Evolutionary conservation across 345 rosid species (phyloP).

Genomic region (Laguncularia racemosa): DNA sequence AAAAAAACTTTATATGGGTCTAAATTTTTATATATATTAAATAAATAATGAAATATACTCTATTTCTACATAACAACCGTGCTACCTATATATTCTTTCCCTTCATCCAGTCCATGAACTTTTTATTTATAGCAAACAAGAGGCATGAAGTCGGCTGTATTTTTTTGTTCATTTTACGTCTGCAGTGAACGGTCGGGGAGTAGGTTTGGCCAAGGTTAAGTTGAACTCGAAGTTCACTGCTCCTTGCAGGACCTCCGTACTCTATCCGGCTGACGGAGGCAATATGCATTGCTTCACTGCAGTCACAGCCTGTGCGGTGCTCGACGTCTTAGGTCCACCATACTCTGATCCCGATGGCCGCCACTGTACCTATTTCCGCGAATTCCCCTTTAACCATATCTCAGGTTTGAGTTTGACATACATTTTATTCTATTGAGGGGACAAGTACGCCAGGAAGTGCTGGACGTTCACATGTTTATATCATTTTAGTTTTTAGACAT

Average conservation of each 20-base stretch:
- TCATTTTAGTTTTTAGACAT: too few relatives aligned
- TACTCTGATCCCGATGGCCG: constrained; percentile 74
- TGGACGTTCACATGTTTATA: too few relatives aligned
- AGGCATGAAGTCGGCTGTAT: too few relatives aligned
- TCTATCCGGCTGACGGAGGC: constrained; percentile 90
- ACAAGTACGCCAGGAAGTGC: too few relatives aligned
- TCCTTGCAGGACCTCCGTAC: constrained; percentile 70
- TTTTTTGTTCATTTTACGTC: constrained; percentile 6
- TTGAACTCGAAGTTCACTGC: constrained; percentile 55
- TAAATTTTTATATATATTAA: too few relatives aligned
- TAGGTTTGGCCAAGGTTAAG: constrained; percentile 68
- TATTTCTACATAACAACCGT: too few relatives aligned
- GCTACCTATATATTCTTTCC: too few relatives aligned
- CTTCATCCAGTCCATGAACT: too few relatives aligned
- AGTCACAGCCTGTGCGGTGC: constrained; percentile 75
- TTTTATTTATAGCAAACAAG: too few relatives aligned
- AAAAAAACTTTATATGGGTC: too few relatives aligned
- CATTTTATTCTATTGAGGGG: not conserved
- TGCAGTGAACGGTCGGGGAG: constrained; percentile 36
- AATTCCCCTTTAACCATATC: constrained; percentile 38
- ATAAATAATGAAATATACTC: too few relatives aligned
- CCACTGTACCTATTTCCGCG: constrained; percentile 65
- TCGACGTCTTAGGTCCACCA: constrained; percentile 92
- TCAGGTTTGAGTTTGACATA: constrained; percentile 32
- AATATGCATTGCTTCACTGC: constrained; percentile 96